These are phyloP conservation scores for Cordia subcordata DNA, from an alignment of 257 asterid genomes.

Conservation along the genomic window DNA sequence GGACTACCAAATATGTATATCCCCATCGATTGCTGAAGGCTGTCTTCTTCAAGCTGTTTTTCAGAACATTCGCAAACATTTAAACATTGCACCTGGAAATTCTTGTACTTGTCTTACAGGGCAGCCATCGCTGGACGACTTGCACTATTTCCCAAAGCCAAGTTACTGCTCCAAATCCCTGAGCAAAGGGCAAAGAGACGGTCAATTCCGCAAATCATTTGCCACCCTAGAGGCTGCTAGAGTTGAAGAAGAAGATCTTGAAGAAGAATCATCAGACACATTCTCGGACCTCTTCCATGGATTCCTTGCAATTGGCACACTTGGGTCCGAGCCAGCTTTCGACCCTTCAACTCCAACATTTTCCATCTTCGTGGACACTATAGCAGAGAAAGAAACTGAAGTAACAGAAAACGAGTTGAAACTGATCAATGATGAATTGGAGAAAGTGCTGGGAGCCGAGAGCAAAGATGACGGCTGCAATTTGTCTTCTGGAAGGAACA, in stretches of 20 bases:
- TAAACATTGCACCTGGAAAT: constrained; percentile 1
- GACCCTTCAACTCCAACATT: constrained; percentile 73
- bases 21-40: too few relatives aligned
- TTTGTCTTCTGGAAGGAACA: constrained; percentile 72
- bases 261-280: constrained; percentile 50
- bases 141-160: constrained; percentile 28
- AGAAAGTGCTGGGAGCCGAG: constrained; percentile 79
- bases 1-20: too few relatives aligned
- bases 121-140: constrained; percentile 43
- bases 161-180: constrained; percentile 25
- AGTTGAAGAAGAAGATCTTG: constrained; percentile 49
- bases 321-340: constrained; percentile 55
- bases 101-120: constrained; percentile 54
- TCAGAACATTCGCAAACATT: not conserved
- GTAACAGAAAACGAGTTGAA: constrained; percentile 76
- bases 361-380: constrained; percentile 61
- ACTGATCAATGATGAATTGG: constrained; percentile 83
- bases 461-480: constrained; percentile 37
- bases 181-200: constrained; percentile 50
- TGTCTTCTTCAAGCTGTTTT: too few relatives aligned
- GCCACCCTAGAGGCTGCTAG: constrained; percentile 56
- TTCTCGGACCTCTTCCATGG: constrained; percentile 86
- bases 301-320: constrained; percentile 90
- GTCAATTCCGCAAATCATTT: constrained; percentile 58
- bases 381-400: constrained; percentile 76